Percentiles rank a stretch among this genome's conserved stretches.
Conservation (phyloP, 495 filamentous ascomycete genomes). For the Chaetomium fimeti region DNA sequence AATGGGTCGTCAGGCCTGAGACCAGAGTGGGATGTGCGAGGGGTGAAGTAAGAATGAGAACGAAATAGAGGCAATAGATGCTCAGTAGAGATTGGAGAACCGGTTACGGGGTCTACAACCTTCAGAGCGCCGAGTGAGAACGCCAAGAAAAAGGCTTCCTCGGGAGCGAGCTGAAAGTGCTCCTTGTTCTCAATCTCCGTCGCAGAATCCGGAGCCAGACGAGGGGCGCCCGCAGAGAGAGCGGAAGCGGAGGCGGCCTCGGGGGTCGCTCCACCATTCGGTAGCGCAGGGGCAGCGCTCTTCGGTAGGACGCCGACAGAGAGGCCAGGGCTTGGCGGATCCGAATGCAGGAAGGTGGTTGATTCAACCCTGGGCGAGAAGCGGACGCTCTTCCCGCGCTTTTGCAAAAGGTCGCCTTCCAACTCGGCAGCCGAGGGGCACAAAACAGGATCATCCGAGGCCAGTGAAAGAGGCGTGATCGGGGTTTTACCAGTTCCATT, state of each 20-base stretch:
- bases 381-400: conserved; percentile 58
- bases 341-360: conserved; percentile 51
- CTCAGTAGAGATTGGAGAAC: conserved; percentile 47
- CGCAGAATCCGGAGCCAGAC: background rate
- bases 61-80: conserved; percentile 66
- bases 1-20: conserved; percentile 73
- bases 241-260: background rate
- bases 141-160: conserved; percentile 89
- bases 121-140: conserved; percentile 78
- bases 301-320: conserved; percentile 11
- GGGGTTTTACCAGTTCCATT: conserved; percentile 12
- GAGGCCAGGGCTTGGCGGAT: conserved; percentile 44
- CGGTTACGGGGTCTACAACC: conserved; percentile 58
- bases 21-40: conserved; percentile 41
- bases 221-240: background rate
- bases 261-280: background rate
- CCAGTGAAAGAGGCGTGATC: conserved; percentile 14
- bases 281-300: background rate
- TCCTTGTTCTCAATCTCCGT: conserved; percentile 70
- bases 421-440: background rate
- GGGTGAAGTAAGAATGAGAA: conserved; percentile 66
- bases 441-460: conserved; percentile 13
- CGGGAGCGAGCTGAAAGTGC: conserved; percentile 82
- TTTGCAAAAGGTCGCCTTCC: conserved; percentile 18
- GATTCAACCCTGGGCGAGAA: conserved; percentile 63